Evolutionary conservation across 345 rosid genomes (phyloP).

Genomic region (Eucalyptus sp.): DNA sequence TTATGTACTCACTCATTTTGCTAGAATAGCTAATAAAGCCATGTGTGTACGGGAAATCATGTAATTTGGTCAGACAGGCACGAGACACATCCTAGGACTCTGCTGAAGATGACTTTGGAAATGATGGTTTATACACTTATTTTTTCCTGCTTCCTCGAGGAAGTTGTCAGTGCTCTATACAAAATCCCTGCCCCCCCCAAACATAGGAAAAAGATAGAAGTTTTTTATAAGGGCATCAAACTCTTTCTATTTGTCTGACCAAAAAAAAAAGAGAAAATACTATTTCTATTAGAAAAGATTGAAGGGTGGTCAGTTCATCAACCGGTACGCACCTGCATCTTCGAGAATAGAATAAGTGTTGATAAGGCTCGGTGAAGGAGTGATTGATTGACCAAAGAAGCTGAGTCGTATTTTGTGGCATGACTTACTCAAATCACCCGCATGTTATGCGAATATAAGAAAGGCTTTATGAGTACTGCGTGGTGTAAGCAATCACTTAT

Average conservation of each 20-base stretch:
- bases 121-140: neutral
- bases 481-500: neutral
- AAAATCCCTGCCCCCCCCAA: neutral
- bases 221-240: neutral
- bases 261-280: too few relatives aligned
- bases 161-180: neutral
- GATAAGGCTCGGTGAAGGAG: neutral
- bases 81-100: neutral
- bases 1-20: neutral
- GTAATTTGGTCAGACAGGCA: neutral
- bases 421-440: neutral
- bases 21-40: neutral
- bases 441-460: neutral
- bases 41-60: neutral
- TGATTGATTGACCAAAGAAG: neutral
- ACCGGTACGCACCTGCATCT: neutral
- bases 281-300: neutral
- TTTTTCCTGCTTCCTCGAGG: neutral
- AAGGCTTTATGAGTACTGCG: neutral
- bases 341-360: neutral
- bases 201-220: neutral
- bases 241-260: neutral
- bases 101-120: neutral
- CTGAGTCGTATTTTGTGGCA: neutral
- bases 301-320: neutral